Conservation (phyloP, 805 yeast species). For the Cyberlindnera samutprakarnensis region DNA sequence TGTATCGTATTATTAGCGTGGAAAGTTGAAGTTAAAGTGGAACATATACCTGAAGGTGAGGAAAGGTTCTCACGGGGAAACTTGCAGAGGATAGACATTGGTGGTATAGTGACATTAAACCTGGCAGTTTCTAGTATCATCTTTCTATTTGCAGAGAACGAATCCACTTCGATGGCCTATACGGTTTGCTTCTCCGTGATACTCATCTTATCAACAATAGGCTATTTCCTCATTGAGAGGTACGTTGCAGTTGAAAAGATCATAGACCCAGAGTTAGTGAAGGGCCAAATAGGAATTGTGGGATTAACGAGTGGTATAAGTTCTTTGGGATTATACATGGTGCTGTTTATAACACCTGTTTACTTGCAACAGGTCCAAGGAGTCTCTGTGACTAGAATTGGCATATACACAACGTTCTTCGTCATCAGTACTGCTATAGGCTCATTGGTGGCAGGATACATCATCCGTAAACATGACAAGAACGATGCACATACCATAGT, state of each 20-base stretch:
- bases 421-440: constrained; percentile 34
- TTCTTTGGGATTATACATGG: constrained; percentile 28
- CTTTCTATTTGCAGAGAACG: constrained; percentile 26
- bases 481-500: constrained; percentile 18
- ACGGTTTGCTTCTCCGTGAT: constrained; percentile 8
- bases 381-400: constrained; percentile 30
- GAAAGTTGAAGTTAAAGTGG: constrained; percentile 26
- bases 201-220: constrained; percentile 10
- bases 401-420: constrained; percentile 32
- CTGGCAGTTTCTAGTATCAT: constrained; percentile 27
- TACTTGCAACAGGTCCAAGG: constrained; percentile 38
- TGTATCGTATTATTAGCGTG: constrained; percentile 16
- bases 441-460: constrained; percentile 30
- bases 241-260: constrained; percentile 31
- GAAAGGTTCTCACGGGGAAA: constrained; percentile 26
- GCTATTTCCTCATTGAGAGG: constrained; percentile 28
- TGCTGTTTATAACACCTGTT: constrained; percentile 31
- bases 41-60: constrained; percentile 21
- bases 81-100: constrained; percentile 31
- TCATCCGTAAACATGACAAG: constrained; percentile 20
- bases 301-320: constrained; percentile 31
- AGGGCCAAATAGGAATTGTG: constrained; percentile 31
- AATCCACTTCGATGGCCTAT: constrained; percentile 7
- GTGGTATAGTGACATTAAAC: constrained; percentile 32
- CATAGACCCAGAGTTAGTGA: constrained; percentile 31